A percentile compares a stretch with the other conserved stretches of the same genome.
Conservation (phyloP, 805 yeast genomes). For the Wickerhamiella nectarea region DNA sequence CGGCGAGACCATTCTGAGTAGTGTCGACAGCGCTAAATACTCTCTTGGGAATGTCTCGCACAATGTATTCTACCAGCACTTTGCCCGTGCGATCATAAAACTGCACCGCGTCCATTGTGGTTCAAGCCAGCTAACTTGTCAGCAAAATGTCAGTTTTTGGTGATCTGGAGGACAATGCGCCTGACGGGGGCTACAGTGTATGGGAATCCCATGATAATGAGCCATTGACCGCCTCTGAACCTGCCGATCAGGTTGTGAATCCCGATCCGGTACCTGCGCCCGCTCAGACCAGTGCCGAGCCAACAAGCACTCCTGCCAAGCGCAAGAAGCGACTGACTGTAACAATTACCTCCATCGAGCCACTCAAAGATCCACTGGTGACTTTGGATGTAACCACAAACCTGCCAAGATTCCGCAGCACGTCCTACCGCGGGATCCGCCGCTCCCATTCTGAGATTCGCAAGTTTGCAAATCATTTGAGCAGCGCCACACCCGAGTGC, state of each 20-base stretch:
- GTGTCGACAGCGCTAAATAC: not conserved
- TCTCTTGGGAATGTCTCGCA: conserved; percentile 1
- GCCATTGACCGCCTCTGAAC: not conserved
- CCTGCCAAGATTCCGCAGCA: conserved; percentile 62
- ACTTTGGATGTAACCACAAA: conserved; percentile 57
- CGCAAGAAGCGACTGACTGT: conserved; percentile 33
- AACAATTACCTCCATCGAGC: conserved; percentile 56
- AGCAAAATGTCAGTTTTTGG: conserved; percentile 16
- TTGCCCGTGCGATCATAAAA: conserved; percentile 12
- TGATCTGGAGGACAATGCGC: conserved; percentile 22
- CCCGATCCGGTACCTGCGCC: not conserved
- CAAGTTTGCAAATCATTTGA: conserved; percentile 61
- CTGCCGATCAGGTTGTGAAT: not conserved
- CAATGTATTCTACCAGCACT: conserved; percentile 11
- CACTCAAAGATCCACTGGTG: conserved; percentile 65
- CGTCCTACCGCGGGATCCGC: conserved; percentile 55
- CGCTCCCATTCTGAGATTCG: conserved; percentile 69
- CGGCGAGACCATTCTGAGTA: conserved; percentile 12
- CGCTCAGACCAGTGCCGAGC: not conserved
- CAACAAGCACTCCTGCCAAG: not conserved
- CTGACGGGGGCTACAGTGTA: conserved; percentile 15
- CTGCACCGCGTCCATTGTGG: conserved; percentile 14
- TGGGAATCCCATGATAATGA: not conserved
- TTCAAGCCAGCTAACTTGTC: not conserved
- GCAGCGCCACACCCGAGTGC: conserved; percentile 75